Evolutionary conservation across 495 filamentous ascomycete genomes (phyloP).

Genomic region (Polyplosphaeria fusca): DNA sequence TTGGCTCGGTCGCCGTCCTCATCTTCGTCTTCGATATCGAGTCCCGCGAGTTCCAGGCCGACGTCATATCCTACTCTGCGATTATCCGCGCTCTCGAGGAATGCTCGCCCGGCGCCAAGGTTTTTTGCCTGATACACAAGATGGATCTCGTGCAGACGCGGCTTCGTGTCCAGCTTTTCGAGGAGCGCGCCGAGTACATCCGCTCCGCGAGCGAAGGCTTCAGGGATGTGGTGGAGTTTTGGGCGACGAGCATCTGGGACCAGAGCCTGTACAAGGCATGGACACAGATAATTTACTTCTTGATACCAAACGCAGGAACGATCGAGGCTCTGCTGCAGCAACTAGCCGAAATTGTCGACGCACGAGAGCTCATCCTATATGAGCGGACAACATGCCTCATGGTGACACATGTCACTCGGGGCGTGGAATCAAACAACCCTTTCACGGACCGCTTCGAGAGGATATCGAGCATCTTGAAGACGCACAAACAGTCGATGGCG

Average conservation of each 20-base stretch:
- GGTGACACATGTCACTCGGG: slow-evolving; percentile 77
- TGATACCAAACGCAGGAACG: slow-evolving; percentile 87
- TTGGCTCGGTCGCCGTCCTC: slow-evolving; percentile 90
- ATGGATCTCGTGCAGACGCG: slow-evolving; percentile 92
- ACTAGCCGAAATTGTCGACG: slow-evolving; percentile 78
- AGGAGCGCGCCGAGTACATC: slow-evolving; percentile 71
- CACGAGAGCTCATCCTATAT: slow-evolving; percentile 91
- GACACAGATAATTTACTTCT: slow-evolving; percentile 92
- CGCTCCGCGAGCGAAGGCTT: slow-evolving; percentile 71
- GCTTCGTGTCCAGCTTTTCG: slow-evolving; percentile 73
- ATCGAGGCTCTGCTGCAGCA: slow-evolving; percentile 80
- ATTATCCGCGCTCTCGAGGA: slow-evolving; percentile 83
- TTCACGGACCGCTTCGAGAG: slow-evolving; percentile 90
- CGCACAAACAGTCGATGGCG: slow-evolving; percentile 82
- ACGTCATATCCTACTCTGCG: slow-evolving; percentile 81
- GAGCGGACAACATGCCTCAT: slow-evolving; percentile 94
- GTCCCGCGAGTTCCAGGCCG: slow-evolving; percentile 85
- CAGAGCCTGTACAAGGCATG: slow-evolving; percentile 97
- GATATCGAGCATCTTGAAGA: slow-evolving; percentile 93
- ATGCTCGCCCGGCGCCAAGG: slow-evolving; percentile 74
- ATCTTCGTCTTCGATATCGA: slow-evolving; percentile 99
- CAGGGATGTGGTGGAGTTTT: slow-evolving; percentile 57
- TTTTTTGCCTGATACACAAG: slow-evolving; percentile 95
- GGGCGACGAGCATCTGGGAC: slow-evolving; percentile 97
- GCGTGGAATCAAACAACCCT: slow-evolving; percentile 72